Percentiles rank a stretch among this genome's conserved stretches.
phyloP scores from a whole-genome alignment of 129 eudicot genomes.

The Tagetes erecta region DNA sequence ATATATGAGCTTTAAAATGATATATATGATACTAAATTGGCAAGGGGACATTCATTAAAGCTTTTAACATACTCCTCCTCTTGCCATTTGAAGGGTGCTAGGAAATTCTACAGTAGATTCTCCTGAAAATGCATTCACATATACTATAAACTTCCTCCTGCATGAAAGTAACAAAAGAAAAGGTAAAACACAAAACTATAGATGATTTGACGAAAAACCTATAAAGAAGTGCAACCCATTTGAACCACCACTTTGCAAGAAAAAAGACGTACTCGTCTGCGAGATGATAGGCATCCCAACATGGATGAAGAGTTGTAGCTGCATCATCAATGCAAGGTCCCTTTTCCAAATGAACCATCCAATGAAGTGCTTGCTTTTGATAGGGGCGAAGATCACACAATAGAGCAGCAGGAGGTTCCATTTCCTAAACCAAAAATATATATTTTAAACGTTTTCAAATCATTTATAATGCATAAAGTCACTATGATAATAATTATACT shows the following conservation, averaged over 20 bases:
- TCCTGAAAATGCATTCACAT: conserved; percentile 91
- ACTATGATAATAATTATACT: background rate
- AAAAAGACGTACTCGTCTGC: conserved; percentile 61
- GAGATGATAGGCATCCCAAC: conserved; percentile 95
- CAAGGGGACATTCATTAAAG: conserved; percentile 5
- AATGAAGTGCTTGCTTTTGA: conserved; percentile 95
- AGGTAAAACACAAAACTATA: background rate
- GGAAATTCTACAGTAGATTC: conserved; percentile 94
- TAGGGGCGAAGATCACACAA: conserved; percentile 91
- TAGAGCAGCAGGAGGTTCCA: conserved; percentile 80
- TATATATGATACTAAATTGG: background rate
- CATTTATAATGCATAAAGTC: background rate
- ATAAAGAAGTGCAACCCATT: conserved; percentile 4
- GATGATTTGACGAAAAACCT: background rate
- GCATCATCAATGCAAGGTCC: conserved; percentile 76
- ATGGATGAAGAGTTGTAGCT: conserved; percentile 86
- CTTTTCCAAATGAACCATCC: conserved; percentile 90
- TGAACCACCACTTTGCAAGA: conserved; percentile 4
- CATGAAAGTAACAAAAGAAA: conserved; percentile 13
- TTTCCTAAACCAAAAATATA: conserved; percentile 55
- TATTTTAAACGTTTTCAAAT: background rate
- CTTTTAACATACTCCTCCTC: conserved; percentile 86
- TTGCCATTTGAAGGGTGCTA: conserved; percentile 97
- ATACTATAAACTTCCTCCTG: conserved; percentile 78
- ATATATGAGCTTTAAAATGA: background rate